A percentile compares a stretch with the other conserved stretches of the same genome.
Conservation (phyloP, 805 yeast species). For the Ogataea naganishii region DNA sequence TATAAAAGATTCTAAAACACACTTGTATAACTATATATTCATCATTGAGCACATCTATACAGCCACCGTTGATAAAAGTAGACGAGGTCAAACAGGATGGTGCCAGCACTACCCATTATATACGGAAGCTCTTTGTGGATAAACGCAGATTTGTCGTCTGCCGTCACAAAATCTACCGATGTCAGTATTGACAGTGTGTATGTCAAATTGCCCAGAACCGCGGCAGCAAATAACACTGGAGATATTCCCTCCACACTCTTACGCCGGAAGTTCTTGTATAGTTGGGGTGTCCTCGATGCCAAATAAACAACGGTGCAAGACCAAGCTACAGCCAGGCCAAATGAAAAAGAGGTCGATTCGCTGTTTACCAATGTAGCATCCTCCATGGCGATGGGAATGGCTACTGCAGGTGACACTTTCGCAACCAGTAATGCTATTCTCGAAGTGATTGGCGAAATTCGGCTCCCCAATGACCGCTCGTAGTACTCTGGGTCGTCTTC, state of each 20-base stretch:
- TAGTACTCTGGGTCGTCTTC: neutral
- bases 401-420: constrained; percentile 3
- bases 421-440: too few relatives aligned
- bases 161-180: constrained; percentile 41
- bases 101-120: constrained; percentile 79
- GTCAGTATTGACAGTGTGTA: constrained; percentile 70
- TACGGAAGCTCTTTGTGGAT: constrained; percentile 70
- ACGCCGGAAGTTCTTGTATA: constrained; percentile 63
- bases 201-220: constrained; percentile 67
- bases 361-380: too few relatives aligned
- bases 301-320: constrained; percentile 67
- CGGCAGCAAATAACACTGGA: constrained; percentile 69
- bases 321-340: constrained; percentile 65
- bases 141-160: constrained; percentile 34
- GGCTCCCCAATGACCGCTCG: too few relatives aligned
- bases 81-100: constrained; percentile 65
- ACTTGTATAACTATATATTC: constrained; percentile 10
- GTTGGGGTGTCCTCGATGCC: constrained; percentile 76
- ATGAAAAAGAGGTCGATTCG: too few relatives aligned
- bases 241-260: constrained; percentile 86
- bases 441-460: neutral
- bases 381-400: constrained; percentile 6
- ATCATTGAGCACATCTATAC: constrained; percentile 14
- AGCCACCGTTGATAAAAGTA: constrained; percentile 55
- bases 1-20: constrained; percentile 20